Conservation (phyloP, 202 grass and related monocot species). For the Brachypodium distachyon region DNA sequence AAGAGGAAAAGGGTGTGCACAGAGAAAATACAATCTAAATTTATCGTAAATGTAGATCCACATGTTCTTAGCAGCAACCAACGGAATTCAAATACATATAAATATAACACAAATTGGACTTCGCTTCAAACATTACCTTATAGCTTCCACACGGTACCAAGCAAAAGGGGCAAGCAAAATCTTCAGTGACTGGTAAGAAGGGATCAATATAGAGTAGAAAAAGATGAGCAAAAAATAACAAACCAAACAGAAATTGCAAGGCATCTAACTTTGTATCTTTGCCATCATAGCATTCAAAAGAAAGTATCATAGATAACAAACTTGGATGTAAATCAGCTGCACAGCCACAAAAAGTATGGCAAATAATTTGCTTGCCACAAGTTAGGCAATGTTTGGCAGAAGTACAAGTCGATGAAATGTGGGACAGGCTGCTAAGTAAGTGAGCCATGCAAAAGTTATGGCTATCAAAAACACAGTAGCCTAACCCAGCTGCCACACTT, state of each 20-base stretch:
- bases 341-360: no score
- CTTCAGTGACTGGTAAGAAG: conserved; percentile 82
- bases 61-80: neutral
- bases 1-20: neutral
- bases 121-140: conserved; percentile 53
- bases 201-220: conserved; percentile 19
- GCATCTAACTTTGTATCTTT: neutral
- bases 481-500: no score
- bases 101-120: neutral
- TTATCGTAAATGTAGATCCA: conserved; percentile 8
- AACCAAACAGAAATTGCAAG: neutral
- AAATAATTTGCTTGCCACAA: no score
- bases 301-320: neutral
- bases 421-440: no score
- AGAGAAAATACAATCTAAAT: neutral
- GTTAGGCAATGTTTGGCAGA: no score
- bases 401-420: no score
- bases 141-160: conserved; percentile 83
- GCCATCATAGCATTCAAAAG: conserved; percentile 7
- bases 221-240: neutral
- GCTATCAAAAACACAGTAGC: no score
- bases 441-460: no score
- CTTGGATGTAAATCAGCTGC: neutral
- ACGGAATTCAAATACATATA: neutral
- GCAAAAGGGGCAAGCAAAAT: conserved; percentile 96